Base-by-base conservation (phyloP, 2,329 filamentous ascomycete genomes). In the Aureobasidium subglaciale region DNA sequence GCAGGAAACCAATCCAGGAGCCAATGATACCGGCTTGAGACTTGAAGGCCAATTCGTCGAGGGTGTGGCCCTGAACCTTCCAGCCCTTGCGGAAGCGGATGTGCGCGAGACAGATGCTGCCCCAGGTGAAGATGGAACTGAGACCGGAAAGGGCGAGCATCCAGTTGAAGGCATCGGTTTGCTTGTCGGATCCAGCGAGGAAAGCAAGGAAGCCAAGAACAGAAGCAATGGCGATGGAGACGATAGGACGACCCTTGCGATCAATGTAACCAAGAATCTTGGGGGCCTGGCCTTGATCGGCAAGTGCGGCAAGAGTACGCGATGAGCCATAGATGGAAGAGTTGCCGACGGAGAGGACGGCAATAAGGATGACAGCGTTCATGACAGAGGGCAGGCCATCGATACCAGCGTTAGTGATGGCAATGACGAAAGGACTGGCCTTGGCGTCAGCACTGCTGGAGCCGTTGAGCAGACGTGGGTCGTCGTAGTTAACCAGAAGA, bases 311-410 rank as follows among this genome's bases (percentile, higher is more conserved):
- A 7, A 97, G 82, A 2, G 91, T 96, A 63, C 92, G 85, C 1
- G 89, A 95, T 22, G 89, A 92, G 32, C 90, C 92, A 65, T 95
- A 97, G 58, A 96, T 86, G 59, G 90, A 85, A 6, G 89, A 92
- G 71, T 96, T 96, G 57, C 90, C 90, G 58, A 96, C 91, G 0
- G 89, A 95, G 20, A 96, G 75, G 20, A 96, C 90, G 18, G 91
- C 87, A 59, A 95, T 83, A 66, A 96, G 83, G 68, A 96, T 96
- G 59, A 96, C 90, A n/a, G 83, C 84, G 70, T 97, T 96, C 87
- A 96, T 95, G 54, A 96, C 80, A 0, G 87, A 91, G 2, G 90
- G 89, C 2, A 96, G 80, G 2, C 86, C 85, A 38, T 81, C 73
- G 63, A 96, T 95, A 8, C 88, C 58, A 1, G 90, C 90, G 60